These are phyloP conservation scores for Lasiosphaeria hispida DNA, from an alignment of 495 filamentous ascomycete genomes.

Conservation along the genomic window DNA sequence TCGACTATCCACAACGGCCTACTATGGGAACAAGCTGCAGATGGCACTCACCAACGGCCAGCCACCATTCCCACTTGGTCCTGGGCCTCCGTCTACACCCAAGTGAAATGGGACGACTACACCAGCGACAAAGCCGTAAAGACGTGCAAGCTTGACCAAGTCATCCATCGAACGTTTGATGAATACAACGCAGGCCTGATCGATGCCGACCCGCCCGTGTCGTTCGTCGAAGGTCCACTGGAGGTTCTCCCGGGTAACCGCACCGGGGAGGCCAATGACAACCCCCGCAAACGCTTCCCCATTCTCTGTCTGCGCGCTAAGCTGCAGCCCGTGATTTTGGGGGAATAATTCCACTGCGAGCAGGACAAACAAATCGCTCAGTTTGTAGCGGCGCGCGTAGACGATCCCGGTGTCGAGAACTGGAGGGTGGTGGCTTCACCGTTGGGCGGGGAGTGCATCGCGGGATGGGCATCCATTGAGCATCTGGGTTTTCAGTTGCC, in stretches of 20 bases:
- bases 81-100: constrained; percentile 16
- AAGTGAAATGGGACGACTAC: neutral
- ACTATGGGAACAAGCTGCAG: constrained; percentile 6
- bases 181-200: no score
- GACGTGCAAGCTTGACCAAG: neutral
- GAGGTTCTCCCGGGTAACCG: neutral
- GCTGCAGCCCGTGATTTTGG: constrained; percentile 17
- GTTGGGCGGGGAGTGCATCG: constrained; percentile 5
- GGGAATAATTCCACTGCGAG: constrained; percentile 1
- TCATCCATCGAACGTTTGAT: neutral
- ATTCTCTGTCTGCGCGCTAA: constrained; percentile 12
- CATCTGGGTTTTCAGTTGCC: constrained; percentile 3
- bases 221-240: neutral
- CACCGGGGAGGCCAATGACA: neutral
- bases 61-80: constrained; percentile 13
- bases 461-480: constrained; percentile 18
- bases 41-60: constrained; percentile 1
- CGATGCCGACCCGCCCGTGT: neutral
- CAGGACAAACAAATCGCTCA: constrained; percentile 1
- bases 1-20: neutral
- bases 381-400: neutral
- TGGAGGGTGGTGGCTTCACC: constrained; percentile 15
- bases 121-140: neutral
- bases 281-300: constrained; percentile 6
- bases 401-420: neutral